Base-by-base conservation (phyloP, 495 filamentous ascomycete species). In the Penicillium argentinense region DNA sequence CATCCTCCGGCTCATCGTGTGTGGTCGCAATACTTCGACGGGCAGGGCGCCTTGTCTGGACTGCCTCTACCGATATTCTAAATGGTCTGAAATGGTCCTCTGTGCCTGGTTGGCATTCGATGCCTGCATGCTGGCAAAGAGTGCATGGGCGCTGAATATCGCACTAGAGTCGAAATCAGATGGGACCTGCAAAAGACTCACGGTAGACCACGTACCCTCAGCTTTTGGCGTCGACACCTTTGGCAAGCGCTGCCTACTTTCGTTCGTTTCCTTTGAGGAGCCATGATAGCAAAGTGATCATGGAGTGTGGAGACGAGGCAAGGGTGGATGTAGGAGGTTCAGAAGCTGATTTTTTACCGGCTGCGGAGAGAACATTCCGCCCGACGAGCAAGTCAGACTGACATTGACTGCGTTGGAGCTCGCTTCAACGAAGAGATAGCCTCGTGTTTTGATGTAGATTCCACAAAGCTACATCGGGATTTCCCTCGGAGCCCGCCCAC, bases 101-200 rank as follows among this genome's bases (percentile, higher is more conserved):
- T 8, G 34, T 6, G 11, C 22, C 36, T 2, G 21, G 29, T 21
- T 47, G 39, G 14, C 50, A 53, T 1, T 33, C 25, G 3, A 39
- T 7, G n/a, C 50, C 50, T 3, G 43, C 44, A 29, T 26, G 50
- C 3, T 32, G 13, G 13, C 50, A 53, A 16, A 53, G 21, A 3
- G 49, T 53, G 30, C 49, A 53, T 8, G 49, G 49, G n/a, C 49
- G 49, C 26, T 47, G 38, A 21, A 53, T 53, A 14, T 53, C 49
- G 39, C 49, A 53, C 49, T 53, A 24, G 14, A 21, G 6, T 37
- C 16, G n/a, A 25, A 14, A 24, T 42, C 19, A 42, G 30, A 19
- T 9, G 13, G 16, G 18, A 13, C 23, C 9, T 4, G 18, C 9
- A 9, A 13, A 9, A 21, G 9, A 21, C 12, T n/a, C n/a, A n/a